Percentiles rank a stretch among this genome's conserved stretches.
Conservation (phyloP, 495 filamentous ascomycete genomes). For the Hypoxylon crocopeplum region DNA sequence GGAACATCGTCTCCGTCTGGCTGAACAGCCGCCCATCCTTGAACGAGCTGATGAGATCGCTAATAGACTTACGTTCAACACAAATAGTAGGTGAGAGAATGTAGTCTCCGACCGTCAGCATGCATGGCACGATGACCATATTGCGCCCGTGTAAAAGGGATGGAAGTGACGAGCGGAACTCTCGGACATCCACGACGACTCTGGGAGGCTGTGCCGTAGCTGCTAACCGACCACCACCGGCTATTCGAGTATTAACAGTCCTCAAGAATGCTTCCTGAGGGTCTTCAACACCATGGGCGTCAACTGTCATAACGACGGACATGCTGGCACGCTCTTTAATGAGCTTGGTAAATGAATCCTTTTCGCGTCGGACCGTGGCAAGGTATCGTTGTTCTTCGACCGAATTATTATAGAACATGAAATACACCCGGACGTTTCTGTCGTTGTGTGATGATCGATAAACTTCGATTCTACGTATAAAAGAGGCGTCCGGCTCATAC, state of each 20-base stretch:
- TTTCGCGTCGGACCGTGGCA: conserved; percentile 85
- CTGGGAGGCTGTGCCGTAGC: conserved; percentile 92
- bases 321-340: conserved; percentile 94
- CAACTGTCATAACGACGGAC: conserved; percentile 80
- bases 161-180: conserved; percentile 91
- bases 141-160: conserved; percentile 88
- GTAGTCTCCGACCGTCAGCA: conserved; percentile 97
- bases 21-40: conserved; percentile 89
- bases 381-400: conserved; percentile 97
- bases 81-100: conserved; percentile 89
- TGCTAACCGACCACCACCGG: conserved; percentile 85
- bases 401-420: conserved; percentile 92
- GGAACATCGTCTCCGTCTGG: conserved; percentile 92
- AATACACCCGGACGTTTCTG: conserved; percentile 88
- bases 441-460: conserved; percentile 94
- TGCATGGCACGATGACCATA: conserved; percentile 87
- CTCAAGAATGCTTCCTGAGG: conserved; percentile 92
- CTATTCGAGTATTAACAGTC: conserved; percentile 95
- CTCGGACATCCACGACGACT: conserved; percentile 93
- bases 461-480: conserved; percentile 92
- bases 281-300: conserved; percentile 74
- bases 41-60: conserved; percentile 89
- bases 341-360: conserved; percentile 91
- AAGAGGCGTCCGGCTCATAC: conserved; percentile 97
- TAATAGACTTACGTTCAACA: conserved; percentile 91